Evolutionary conservation across 2,329 filamentous ascomycete genomes (phyloP), one percentile per base, ranked within the genome.

Genomic region (Cephalotrichum gorgonifer): DNA sequence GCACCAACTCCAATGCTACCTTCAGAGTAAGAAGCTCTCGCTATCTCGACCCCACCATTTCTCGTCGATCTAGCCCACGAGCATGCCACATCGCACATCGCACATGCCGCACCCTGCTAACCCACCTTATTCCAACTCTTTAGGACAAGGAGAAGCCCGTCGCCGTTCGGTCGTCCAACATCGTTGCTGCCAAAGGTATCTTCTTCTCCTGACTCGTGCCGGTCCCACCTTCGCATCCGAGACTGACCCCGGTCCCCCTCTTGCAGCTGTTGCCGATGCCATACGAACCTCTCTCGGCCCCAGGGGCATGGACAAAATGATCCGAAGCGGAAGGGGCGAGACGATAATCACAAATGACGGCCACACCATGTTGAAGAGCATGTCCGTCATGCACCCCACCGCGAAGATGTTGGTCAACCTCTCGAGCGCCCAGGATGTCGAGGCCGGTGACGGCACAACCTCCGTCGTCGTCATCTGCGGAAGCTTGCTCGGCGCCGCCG

Each of bases 301-400:
- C 56, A 83, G 93, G 69, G 93, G 93, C 64, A 96, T 96, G 90
- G 90, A 96, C 74, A 96, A 96, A 76, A 96, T 96, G 90, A 97
- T 98, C 61, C 86, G 94, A 75, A 94, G 86, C 52, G 87, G 89
- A 65, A 95, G 88, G 73, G 93, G 91, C 71, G 88, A 95, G 69
- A 96, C 90, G 51, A 93, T 97, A 67, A 98, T 98, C 72, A 98
- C 93, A 63, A 98, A 98, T 75, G 93, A 98, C 71, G 93, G 93
- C 67, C 95, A 94, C 74, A 98, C 93, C 51, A 98, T 98, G 91
- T 74, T 98, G 63, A 95, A 87, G 73, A 91, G 91, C 75, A 97
- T 98, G 93, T 86, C 88, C 56, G 93, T 98, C 57, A 89, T 98
- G 85, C 93, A 98, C 65, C 93, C 93, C n/a, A 95, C 94, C 44